Base-by-base conservation (phyloP, 164 flowering plant species). In the Malania oleifera region DNA sequence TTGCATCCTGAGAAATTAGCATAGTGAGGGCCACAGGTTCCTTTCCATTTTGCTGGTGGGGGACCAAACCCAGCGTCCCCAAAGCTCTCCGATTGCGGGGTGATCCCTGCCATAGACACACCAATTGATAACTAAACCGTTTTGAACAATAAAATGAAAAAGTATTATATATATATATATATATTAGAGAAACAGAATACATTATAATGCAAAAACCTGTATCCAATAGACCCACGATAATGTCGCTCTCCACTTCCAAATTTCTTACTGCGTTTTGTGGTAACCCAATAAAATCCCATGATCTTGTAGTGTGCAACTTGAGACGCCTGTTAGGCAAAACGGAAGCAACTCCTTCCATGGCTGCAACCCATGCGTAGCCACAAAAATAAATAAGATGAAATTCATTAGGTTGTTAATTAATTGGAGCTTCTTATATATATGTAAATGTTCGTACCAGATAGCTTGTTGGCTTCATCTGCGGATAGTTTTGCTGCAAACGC, bases 221-320 rank as follows among this genome's bases (percentile, higher is more conserved):
- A 50, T 91, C 96, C 4, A 89, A 8, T 15, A 91, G 48, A 17
- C 85, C 93, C 3, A 87, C 80, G 20, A 86, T 57, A 1, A 82
- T 72, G 57, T 83, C 48, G 28, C 82, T 82, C 68, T 83, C 89
- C 5, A 47, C 11, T 47, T 60, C 41, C 27, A 65, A 43, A 22
- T 75, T 78, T 57, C 91, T 80, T 59, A 25, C 56, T 0, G 72
- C 78, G 0, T 62, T 70, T 15, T 54, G 37, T 17, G 86, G 82
- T 7, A 91, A 66, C 3, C 96, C 89, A 7, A 88, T 25, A 56
- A 83, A 91, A 50, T 91, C 91, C 96, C 96, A 91, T 41, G 96
- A 82, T 61, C 57, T 82, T 9, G 98, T 88, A 0, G 98, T 91
- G 63, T 78, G 90, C 2, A 83, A 82, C 65, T 88, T 69, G 46